Conservation (phyloP, 352 stramenopile genomes). For the Phytophthora aleatoria region DNA sequence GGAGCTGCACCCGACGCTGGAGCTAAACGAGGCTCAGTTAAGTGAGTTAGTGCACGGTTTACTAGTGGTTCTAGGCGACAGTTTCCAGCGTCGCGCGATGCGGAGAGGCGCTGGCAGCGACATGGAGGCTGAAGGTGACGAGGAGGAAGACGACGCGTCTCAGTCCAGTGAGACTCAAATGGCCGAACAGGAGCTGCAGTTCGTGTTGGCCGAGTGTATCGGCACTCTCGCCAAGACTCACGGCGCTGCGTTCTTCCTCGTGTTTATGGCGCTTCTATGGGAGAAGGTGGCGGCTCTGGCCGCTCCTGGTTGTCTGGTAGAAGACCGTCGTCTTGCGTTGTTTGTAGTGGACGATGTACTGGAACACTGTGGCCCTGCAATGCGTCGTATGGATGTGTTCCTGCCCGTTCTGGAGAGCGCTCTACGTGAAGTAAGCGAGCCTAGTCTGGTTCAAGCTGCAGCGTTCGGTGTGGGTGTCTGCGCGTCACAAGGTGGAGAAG, state of each 20-base stretch:
- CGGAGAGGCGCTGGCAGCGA: slow-evolving; percentile 36
- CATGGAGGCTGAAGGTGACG: slow-evolving; percentile 40
- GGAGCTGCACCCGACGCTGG: slow-evolving; percentile 41
- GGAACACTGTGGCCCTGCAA: slow-evolving; percentile 70
- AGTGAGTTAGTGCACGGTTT: slow-evolving; percentile 74
- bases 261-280: slow-evolving; percentile 77
- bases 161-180: slow-evolving; percentile 47
- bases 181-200: slow-evolving; percentile 77
- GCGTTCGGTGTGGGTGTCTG: slow-evolving; percentile 80
- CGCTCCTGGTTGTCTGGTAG: slow-evolving; percentile 65
- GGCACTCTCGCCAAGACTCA: slow-evolving; percentile 78
- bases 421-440: slow-evolving; percentile 59
- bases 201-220: slow-evolving; percentile 80
- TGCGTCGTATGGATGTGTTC: slow-evolving; percentile 64
- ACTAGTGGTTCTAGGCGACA: slow-evolving; percentile 78
- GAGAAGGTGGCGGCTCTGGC: slow-evolving; percentile 79
- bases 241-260: slow-evolving; percentile 65
- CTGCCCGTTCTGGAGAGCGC: slow-evolving; percentile 69
- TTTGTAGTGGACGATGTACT: slow-evolving; percentile 90
- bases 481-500: slow-evolving; percentile 51
- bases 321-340: slow-evolving; percentile 83
- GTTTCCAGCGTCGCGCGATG: slow-evolving; percentile 77
- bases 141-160: slow-evolving; percentile 54
- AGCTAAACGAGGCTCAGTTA: slow-evolving; percentile 78
- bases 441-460: slow-evolving; percentile 68